Base-by-base conservation (phyloP, 495 filamentous ascomycete species). In the Xylaria grammica region DNA sequence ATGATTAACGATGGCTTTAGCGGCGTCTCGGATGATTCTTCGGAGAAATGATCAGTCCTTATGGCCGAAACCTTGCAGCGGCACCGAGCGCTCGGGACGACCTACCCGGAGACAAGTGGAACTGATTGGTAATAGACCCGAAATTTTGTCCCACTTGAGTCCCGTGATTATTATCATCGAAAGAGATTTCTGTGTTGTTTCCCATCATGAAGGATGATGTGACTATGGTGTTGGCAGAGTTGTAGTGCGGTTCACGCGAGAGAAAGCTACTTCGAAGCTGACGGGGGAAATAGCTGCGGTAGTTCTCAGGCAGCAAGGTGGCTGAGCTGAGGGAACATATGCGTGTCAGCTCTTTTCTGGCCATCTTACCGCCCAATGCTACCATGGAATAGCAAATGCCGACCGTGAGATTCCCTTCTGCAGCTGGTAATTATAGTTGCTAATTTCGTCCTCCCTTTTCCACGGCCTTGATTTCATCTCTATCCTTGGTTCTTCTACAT, bases 51-150 rank as follows among this genome's bases (percentile, higher is more conserved):
- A 24, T 58, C 65, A 51, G 58, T 70, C 59, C n/a, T n/a, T 66
- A 56, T 54, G 40, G 20, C 3, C 53, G 71, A 67, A 38, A 78
- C 68, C 68, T 63, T 55, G 65, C 63, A 44, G 48, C 49, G 32
- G 32, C 32, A 36, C 42, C 46, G 26, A 34, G 32, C 17, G 45
- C 48, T 26, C 20, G 42, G 4, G 38, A 26, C 19, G 69, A 42
- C 49, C 49, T 70, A 78, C 76, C 72, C 42, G 70, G 60, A 48
- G 72, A 67, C 32, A 72, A 66, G 65, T 76, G 66, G 66, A 73
- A 32, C 30, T n/a, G 1, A n/a, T 15, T 17, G 7, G 17, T 68
- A 63, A 78, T 70, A 54, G 67, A 50, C 59, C 73, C 72, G 64
- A 68, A 69, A 62, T 69, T 71, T 51, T 65, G 68, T 44, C 71